Percentiles rank a stretch among this genome's conserved stretches.
These are phyloP conservation scores for Agaricus subrufescens DNA, from an alignment of 768 basidiomycete genomes.

Conservation along the genomic window DNA sequence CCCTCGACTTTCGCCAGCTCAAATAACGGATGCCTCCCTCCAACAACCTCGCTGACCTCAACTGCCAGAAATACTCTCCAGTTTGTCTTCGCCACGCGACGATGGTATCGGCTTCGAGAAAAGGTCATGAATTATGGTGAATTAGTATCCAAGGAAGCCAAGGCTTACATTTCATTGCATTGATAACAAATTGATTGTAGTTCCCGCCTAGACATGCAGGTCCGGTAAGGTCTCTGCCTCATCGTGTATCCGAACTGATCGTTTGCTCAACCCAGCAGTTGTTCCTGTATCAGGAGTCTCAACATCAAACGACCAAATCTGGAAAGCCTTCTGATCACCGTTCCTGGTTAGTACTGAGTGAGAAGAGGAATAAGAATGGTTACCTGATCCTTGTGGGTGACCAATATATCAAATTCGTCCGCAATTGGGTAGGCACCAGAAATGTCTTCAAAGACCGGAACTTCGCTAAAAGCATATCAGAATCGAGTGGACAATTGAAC, in stretches of 20 bases:
- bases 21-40: slow-evolving; percentile 3
- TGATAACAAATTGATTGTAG: slow-evolving; percentile 2
- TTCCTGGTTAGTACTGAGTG: background rate
- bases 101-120: background rate
- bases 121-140: background rate
- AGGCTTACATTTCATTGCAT: background rate
- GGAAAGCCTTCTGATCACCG: slow-evolving; percentile 1
- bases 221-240: background rate
- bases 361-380: background rate
- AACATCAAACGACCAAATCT: slow-evolving; percentile 6
- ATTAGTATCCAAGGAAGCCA: background rate
- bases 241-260: background rate
- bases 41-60: background rate
- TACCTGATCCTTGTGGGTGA: slow-evolving; percentile 6
- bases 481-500: background rate
- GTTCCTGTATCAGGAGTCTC: background rate
- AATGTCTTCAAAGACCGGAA: slow-evolving; percentile 7
- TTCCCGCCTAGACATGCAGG: slow-evolving; percentile 2
- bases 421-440: background rate
- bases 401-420: slow-evolving; percentile 4
- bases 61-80: background rate
- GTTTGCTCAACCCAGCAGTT: background rate
- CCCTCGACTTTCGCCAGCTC: slow-evolving; percentile 1
- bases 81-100: slow-evolving; percentile 4
- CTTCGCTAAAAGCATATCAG: background rate